Evolutionary conservation across 257 asterid genomes (phyloP).

Genomic region (Salvia miltiorrhiza): DNA sequence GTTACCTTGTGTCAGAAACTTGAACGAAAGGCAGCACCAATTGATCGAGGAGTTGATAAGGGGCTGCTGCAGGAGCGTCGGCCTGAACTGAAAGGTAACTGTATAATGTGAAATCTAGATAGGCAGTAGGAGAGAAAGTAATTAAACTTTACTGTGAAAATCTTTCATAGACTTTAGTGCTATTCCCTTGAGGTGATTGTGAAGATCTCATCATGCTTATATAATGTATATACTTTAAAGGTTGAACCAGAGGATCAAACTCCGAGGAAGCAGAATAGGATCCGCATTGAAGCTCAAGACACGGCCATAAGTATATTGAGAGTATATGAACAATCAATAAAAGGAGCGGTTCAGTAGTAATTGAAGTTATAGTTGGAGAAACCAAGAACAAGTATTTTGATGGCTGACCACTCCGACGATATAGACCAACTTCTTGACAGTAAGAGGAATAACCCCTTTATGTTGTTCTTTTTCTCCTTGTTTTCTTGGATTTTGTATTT

Average conservation of each 20-base stretch:
- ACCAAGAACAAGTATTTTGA: constrained; percentile 26
- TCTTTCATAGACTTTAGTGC: background rate
- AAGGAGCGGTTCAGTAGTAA: background rate
- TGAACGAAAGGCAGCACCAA: constrained; percentile 78
- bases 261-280: too few species aligned
- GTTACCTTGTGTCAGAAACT: constrained; percentile 29
- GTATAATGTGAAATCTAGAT: background rate
- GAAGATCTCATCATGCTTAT: constrained; percentile 10
- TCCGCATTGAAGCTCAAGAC: too few species aligned
- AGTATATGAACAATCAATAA: background rate
- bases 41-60: constrained; percentile 81
- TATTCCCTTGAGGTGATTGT: background rate
- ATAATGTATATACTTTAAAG: constrained; percentile 38
- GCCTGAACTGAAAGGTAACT: constrained; percentile 42
- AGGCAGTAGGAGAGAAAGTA: background rate
- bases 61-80: constrained; percentile 79
- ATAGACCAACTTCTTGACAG: constrained; percentile 95
- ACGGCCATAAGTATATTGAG: too few species aligned
- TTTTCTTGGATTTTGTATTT: background rate
- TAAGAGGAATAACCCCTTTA: constrained; percentile 31
- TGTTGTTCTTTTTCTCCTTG: background rate
- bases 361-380: constrained; percentile 18
- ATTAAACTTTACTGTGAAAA: background rate
- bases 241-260: constrained; percentile 81
- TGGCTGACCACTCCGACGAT: constrained; percentile 84